Conservation (phyloP, 768 basidiomycete species). For the Lactarius pseudohatsudake region DNA sequence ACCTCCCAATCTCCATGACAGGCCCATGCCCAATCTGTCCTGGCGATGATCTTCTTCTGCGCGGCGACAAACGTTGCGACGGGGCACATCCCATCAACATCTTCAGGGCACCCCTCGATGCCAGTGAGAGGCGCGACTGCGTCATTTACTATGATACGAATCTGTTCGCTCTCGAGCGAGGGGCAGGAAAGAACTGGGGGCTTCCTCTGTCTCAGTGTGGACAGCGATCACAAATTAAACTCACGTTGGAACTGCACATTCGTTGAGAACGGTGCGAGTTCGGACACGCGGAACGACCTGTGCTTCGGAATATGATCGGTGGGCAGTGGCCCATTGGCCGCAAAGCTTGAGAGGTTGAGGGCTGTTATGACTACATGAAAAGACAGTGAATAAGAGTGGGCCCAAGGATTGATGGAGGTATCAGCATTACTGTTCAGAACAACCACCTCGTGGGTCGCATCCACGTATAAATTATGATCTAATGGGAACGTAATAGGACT, state of each 20-base stretch:
- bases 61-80: constrained; percentile 68
- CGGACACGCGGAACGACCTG: constrained; percentile 68
- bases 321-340: constrained; percentile 71
- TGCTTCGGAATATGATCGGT: constrained; percentile 65
- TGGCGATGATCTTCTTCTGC: constrained; percentile 61
- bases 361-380: constrained; percentile 67
- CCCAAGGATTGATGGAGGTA: constrained; percentile 4
- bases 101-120: constrained; percentile 67
- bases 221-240: constrained; percentile 6
- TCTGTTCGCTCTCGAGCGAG: constrained; percentile 47
- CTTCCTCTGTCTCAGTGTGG: background rate
- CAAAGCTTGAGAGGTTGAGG: constrained; percentile 76
- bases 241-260: constrained; percentile 89
- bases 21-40: constrained; percentile 72
- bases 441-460: constrained; percentile 91
- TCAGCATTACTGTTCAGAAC: constrained; percentile 67
- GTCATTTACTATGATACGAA: constrained; percentile 87
- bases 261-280: constrained; percentile 84
- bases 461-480: constrained; percentile 73
- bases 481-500: constrained; percentile 69
- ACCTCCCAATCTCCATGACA: constrained; percentile 78
- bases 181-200: constrained; percentile 35
- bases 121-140: constrained; percentile 79
- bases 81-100: constrained; percentile 77
- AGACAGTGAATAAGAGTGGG: constrained; percentile 5